Base-by-base conservation (phyloP, 768 basidiomycete species). In the Clitopilus hobsonii region DNA sequence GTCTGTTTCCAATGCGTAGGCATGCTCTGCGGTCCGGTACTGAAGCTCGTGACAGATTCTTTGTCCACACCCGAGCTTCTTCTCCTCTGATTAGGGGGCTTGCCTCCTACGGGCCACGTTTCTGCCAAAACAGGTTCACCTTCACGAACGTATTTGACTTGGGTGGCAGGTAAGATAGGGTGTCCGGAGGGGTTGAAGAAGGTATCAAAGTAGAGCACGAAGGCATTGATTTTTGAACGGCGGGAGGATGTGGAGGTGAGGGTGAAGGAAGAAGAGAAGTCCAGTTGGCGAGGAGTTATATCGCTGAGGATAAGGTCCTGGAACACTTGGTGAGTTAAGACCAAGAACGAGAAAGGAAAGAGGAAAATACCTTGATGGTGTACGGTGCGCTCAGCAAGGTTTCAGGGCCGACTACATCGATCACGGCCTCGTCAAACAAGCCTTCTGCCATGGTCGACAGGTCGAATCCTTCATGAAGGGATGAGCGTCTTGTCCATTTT, bases 1-100 rank as follows among this genome's bases (percentile, higher is more conserved):
- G 96, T 94, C 66, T 99, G 96, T 67, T 94, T 94, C 96, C 96
- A 98, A 67, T 99, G 96, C 24, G 95, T 98, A 8, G 91, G 84
- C 22, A 83, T 82, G 55, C 91, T 94, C 61, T 73, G 73, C 8
- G 96, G 94, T 0, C 96, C 92, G 0, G 96, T 98, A 61, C 91
- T 95, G 70, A 99, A 91, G 67, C 89, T 91, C 5, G 79, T 82
- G 6, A 84, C 73, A 30, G 71, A 74, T 55, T 77, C 76, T 56
- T 74, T 77, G 51, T 69, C 73, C 3, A 69, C 70, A n/a, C 79
- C 75, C 5, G 75, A 60, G 65, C 87, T 88, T 56, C 80, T 78
- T 26, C 88, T 73, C 25, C 89, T 74, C 54, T 82, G 75, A 0
- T 80, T 74, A 2, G 82, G 81, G 3, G 79, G 70, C 60, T 84